Evolutionary conservation across 768 basidiomycete species (phyloP), one percentile per base, ranked within the genome.

Genomic region (Lyophyllum decastes): DNA sequence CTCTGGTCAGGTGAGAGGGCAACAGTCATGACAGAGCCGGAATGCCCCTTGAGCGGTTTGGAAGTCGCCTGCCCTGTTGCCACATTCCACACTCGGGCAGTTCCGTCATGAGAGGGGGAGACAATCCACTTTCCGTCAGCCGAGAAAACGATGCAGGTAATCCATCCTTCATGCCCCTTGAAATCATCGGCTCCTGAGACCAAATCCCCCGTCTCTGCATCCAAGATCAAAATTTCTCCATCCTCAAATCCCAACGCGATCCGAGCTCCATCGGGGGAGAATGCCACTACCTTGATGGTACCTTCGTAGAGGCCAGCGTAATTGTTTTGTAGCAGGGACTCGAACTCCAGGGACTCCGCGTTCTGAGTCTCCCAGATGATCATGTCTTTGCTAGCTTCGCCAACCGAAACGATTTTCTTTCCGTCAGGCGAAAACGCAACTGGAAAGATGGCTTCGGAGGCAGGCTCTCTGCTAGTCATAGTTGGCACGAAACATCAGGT

Each of bases 211-310:
- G 44, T 40, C 14, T 55, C 54, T 25, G 35, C 45, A 22, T 46
- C 45, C 22, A 40, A 40, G 8, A 55, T 26, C 7, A 38, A 2
- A 38, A 55, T 24, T 27, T 47, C 40, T 38, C 54, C 54, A 43
- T 55, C 46, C 33, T 55, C 21, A 25, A 55, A 55, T 24, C 54
- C 54, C 11, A 55, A 17, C 14, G 47, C 54, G 19, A 49, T 21
- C 16, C 14, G 19, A 10, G 4, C 19, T n/a, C 34, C 46, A 10
- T 55, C 21, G 34, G 34, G 19, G 17, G 46, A 48, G 10, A 49
- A 48, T n/a, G 46, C 54, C 33, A 55, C n/a, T 30, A 46, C 47
- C 19, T 17, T 38, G 30, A 55, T 43, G 38, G 17, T 22, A 12
- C 11, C 30, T 9, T 49, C 22, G n/a, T 48, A 17, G 19, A 48